These are phyloP conservation scores for Wickerhamomyces subpelliculosus DNA, from an alignment of 805 yeast species.

Conservation along the genomic window DNA sequence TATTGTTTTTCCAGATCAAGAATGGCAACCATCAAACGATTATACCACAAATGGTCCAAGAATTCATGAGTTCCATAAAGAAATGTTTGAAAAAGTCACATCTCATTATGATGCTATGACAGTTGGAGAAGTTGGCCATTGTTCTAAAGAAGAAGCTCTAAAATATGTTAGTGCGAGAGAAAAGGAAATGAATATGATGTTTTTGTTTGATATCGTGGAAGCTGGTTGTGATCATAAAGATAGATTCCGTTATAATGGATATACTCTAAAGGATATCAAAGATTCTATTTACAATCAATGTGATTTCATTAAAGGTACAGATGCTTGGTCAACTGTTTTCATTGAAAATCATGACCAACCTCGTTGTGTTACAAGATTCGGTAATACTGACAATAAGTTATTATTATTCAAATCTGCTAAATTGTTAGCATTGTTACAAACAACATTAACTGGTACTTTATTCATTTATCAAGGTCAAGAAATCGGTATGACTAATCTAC, in stretches of 20 bases:
- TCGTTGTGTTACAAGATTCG: slow-evolving; percentile 46
- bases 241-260: slow-evolving; percentile 30
- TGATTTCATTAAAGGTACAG: slow-evolving; percentile 38
- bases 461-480: slow-evolving; percentile 59
- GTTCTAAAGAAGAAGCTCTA: slow-evolving; percentile 33
- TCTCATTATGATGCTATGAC: slow-evolving; percentile 45
- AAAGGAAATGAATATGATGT: slow-evolving; percentile 35
- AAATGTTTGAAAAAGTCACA: slow-evolving; percentile 36
- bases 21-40: slow-evolving; percentile 32
- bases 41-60: slow-evolving; percentile 41
- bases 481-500: slow-evolving; percentile 45
- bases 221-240: slow-evolving; percentile 32
- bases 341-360: slow-evolving; percentile 57
- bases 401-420: slow-evolving; percentile 36
- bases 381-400: slow-evolving; percentile 29
- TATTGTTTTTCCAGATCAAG: slow-evolving; percentile 31
- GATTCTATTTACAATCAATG: slow-evolving; percentile 29
- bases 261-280: slow-evolving; percentile 32
- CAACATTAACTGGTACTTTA: slow-evolving; percentile 45
- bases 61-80: slow-evolving; percentile 52
- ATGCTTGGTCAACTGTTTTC: slow-evolving; percentile 51
- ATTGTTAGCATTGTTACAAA: slow-evolving; percentile 37
- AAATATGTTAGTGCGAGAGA: slow-evolving; percentile 32
- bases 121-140: slow-evolving; percentile 48
- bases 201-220: slow-evolving; percentile 27